These are phyloP conservation scores for Discostella stelligera DNA, from an alignment of 352 stramenopile species.

Conservation along the genomic window DNA sequence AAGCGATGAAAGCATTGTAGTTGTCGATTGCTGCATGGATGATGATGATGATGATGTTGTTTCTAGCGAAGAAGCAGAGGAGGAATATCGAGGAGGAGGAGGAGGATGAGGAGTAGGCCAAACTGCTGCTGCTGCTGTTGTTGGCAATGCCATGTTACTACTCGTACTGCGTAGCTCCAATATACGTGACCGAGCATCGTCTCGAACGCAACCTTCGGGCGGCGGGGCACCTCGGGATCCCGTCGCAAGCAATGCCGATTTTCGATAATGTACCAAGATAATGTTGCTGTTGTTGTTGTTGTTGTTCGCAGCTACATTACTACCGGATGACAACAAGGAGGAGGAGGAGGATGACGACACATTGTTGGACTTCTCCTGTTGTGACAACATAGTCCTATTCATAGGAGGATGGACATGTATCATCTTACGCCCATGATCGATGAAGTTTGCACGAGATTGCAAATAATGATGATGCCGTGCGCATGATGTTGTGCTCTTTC, in stretches of 20 bases:
- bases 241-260: constrained; percentile 73
- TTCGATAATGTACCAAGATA: constrained; percentile 55
- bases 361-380: constrained; percentile 21
- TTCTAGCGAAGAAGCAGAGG: neutral
- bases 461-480: constrained; percentile 12
- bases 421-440: constrained; percentile 35
- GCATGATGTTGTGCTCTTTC: neutral
- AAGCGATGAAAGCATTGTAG: constrained; percentile 13
- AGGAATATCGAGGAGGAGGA: neutral
- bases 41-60: neutral
- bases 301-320: neutral
- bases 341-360: constrained; percentile 11
- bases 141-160: neutral
- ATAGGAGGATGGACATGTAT: constrained; percentile 11
- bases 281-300: constrained; percentile 10
- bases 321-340: too few species aligned
- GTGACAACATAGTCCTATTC: neutral
- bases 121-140: neutral
- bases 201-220: constrained; percentile 60
- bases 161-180: constrained; percentile 67
- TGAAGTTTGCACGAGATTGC: constrained; percentile 20
- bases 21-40: neutral
- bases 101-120: neutral
- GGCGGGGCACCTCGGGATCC: constrained; percentile 67
- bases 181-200: constrained; percentile 48